Evolutionary conservation across 2,329 filamentous ascomycete species (phyloP), one percentile per base, ranked within the genome.

Genomic region (Stagonosporopsis chrysanthemi): DNA sequence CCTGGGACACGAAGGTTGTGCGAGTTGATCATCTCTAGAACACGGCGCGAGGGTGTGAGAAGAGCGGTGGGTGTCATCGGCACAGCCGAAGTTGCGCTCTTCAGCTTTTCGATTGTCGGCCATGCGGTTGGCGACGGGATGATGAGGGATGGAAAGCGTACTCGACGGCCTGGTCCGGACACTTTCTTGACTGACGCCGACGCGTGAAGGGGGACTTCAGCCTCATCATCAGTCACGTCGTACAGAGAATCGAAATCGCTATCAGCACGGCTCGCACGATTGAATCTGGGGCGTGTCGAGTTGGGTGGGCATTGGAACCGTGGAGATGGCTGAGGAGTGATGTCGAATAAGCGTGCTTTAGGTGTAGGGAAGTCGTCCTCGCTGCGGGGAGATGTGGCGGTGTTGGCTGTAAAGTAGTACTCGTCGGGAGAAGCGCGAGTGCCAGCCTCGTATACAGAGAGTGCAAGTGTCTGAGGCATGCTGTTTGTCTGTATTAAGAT

Each of bases 201-300:
- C 71, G 82, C 72, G 77, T 83, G 71, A 73, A 83, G 70, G 69
- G 80, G 68, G 67, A 87, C 74, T 69, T 78, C 77, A 8, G 85
- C 83, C 66, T 96, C 92, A 52, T 92, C 73, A 64, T 96, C 92
- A 15, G 91, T 92, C 39, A 91, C 84, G 75, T 95, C 90, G 75
- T 97, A 97, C 45, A 97, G 80, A 68, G 96, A 91, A 76, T 96
- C 91, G 68, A 94, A 94, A 63, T 91, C 88, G 65, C 86, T 90
- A 61, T 83, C 83, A 66, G 87, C 86, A 64, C 88, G 89, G 75
- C 84, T 82, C 68, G 86, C 85, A 64, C 88, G 88, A 73, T 84
- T 80, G 66, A 86, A 82, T 88, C 61, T 84, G 82, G 86, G 38
- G 42, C 70, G 58, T n/a, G 64, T 62, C 36, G 69, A 63, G 28